Base-by-base conservation (phyloP, 2,329 filamentous ascomycete species). In the Pleoardoris graminearum region DNA sequence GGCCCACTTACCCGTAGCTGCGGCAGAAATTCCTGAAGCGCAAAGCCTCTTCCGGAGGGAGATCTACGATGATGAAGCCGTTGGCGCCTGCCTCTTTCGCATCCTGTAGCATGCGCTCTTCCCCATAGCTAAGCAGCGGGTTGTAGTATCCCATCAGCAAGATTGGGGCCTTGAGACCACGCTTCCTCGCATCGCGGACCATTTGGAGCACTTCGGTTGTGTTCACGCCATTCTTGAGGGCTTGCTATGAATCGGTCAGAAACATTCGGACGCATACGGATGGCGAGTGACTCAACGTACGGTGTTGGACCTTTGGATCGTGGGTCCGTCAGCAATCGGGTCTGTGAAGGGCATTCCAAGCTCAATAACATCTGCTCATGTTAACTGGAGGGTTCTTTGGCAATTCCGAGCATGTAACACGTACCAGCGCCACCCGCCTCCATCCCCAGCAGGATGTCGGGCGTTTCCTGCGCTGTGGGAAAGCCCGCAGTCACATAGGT, bases 101-200 rank as follows among this genome's bases (percentile, higher is more conserved):
- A 74, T 97, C 92, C 64, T 85, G 82, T 49, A 99, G 80, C 75
- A 97, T 85, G 55, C 82, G 84, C 77, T 96, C 91, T 77, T 99
- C 94, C 48, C 94, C 94, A 72, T 97, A 99, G 67, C 88, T 90
- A 56, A 97, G 80, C 56, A 97, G 81, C 1, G 94, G 94, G 79
- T 99, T 99, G 79, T 96, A 99, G 83, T 99, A 99, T 67, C 94
- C 94, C 94, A 99, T 99, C 61, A 99, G 83, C 69, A 99, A 78
- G 36, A 99, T 84, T 0, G 94, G 94, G 0, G 88, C 85, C 66
- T 82, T 87, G 50, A 97, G 80, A 36, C 94, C 94, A 57, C 82
- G 83, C 63, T 82, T 81, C 66, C 94, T 83, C 41, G 93, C 91
- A 57, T 89, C 84, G 64, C 88, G 87, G 55, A 97, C 88, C 81